Conservation (phyloP, 1,139 yeast genomes). For the Taiozyma onychis region DNA sequence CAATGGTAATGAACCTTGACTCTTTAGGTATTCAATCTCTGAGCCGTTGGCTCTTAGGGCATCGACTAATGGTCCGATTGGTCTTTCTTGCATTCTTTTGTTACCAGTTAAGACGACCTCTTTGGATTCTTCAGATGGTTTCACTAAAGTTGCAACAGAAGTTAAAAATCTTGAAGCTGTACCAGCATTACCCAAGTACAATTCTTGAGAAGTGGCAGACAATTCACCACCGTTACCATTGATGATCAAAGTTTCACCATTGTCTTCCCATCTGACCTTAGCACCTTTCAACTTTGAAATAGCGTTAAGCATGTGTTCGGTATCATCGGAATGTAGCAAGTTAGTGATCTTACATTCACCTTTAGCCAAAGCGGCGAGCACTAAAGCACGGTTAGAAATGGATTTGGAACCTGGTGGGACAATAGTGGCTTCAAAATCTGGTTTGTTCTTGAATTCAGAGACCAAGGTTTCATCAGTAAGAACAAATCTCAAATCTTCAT, state of each 20-base stretch:
- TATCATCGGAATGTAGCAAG: slow-evolving; percentile 90
- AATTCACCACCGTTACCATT: slow-evolving; percentile 80
- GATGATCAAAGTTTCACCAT: slow-evolving; percentile 82
- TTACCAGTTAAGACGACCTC: slow-evolving; percentile 81
- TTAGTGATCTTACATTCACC: slow-evolving; percentile 83
- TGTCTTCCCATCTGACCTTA: slow-evolving; percentile 68
- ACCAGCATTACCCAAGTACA: slow-evolving; percentile 96
- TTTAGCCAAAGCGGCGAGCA: slow-evolving; percentile 84
- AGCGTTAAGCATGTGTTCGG: slow-evolving; percentile 91
- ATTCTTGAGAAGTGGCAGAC: slow-evolving; percentile 51
- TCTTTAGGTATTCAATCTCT: slow-evolving; percentile 61
- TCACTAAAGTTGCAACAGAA: slow-evolving; percentile 80
- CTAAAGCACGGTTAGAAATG: slow-evolving; percentile 89
- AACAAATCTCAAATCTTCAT: slow-evolving; percentile 73
- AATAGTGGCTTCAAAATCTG: slow-evolving; percentile 30
- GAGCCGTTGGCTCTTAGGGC: slow-evolving; percentile 83
- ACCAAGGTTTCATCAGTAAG: slow-evolving; percentile 81
- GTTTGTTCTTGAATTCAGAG: slow-evolving; percentile 44
- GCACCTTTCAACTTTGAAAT: slow-evolving; percentile 79
- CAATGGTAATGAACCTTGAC: slow-evolving; percentile 82
- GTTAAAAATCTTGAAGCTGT: slow-evolving; percentile 95
- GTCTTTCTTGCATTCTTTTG: slow-evolving; percentile 96
- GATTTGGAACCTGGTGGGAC: slow-evolving; percentile 97
- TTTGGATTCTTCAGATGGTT: slow-evolving; percentile 35
- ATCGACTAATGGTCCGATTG: slow-evolving; percentile 93